Percentiles rank a stretch among this genome's conserved stretches.
Conservation (phyloP, 495 filamentous ascomycete genomes). For the Cercophora samala region DNA sequence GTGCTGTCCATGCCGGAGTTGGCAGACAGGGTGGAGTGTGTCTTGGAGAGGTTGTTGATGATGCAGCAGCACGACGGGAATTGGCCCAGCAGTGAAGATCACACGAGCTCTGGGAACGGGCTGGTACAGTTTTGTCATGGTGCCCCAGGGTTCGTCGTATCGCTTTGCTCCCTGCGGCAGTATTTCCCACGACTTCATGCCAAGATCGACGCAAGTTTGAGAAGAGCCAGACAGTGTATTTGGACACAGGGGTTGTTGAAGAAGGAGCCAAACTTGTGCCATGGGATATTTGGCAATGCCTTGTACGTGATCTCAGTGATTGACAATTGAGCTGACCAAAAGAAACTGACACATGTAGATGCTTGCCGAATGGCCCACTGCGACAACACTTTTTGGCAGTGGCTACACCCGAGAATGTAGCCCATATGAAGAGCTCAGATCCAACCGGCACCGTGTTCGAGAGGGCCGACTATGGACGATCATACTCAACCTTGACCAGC, state of each 20-base stretch:
- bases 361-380: slow-evolving; percentile 28
- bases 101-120: slow-evolving; percentile 24
- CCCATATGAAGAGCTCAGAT: slow-evolving; percentile 45
- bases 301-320: slow-evolving; percentile 30
- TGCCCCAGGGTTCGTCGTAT: slow-evolving; percentile 57
- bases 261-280: slow-evolving; percentile 63
- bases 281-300: slow-evolving; percentile 63
- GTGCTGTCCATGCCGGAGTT: slow-evolving; percentile 45
- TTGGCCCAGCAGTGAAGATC: slow-evolving; percentile 37
- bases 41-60: slow-evolving; percentile 47
- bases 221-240: slow-evolving; percentile 45
- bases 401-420: slow-evolving; percentile 49
- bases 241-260: slow-evolving; percentile 53
- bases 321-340: background rate
- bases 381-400: slow-evolving; percentile 52
- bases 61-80: slow-evolving; percentile 43
- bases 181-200: slow-evolving; percentile 48
- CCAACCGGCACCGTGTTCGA: slow-evolving; percentile 26
- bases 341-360: slow-evolving; percentile 22
- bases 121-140: slow-evolving; percentile 68
- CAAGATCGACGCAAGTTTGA: slow-evolving; percentile 48
- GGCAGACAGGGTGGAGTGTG: slow-evolving; percentile 38
- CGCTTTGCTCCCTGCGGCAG: slow-evolving; percentile 47
- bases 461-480: slow-evolving; percentile 30
- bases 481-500: slow-evolving; percentile 30